Evolutionary conservation across 2,329 filamentous ascomycete genomes (phyloP), one percentile per base, ranked within the genome.

Genomic region (Pestalotiopsis sp.): DNA sequence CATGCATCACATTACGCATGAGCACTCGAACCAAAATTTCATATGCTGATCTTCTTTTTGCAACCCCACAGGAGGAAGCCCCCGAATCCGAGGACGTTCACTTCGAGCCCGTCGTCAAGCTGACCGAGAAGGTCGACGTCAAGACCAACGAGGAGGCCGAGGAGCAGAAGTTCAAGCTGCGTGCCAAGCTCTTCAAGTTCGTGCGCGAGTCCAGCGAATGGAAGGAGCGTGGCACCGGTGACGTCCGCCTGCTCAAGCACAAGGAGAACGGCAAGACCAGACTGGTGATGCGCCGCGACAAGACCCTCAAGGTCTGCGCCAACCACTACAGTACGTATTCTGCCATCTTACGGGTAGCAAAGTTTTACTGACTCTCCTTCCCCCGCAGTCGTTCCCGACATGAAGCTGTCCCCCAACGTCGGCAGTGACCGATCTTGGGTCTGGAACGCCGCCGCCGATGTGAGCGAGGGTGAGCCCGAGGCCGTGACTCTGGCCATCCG

Each of bases 221-320:
- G 96, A 99, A 98, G 89, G 96, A 99, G 90, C 92, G 96, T 80
- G 96, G 96, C 73, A 98, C 96, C 73, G 96, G 96, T 77, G 95
- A 98, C 78, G 95, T 98, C 72, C 91, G 95, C 79, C 88, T 99
- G 82, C 88, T 99, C 80, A 98, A 98, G 91, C 96, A 99, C 88
- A 96, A 94, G 89, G 95, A 98, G 87, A 98, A 97, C 82, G 91
- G 92, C 84, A 98, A 98, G 92, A 97, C 95, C 69, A 91, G 96
- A 76, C 87, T 99, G 77, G 96, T 99, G 76, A 99, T 99, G 96
- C 93, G 96, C 82, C 90, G 96, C 81, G 96, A 99, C 88, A 98
- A 98, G 93, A 99, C 96, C 71, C 91, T 98, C 86, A 99, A 99
- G 90, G 96, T 99, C 84, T 99, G 96, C 91, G 96, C 96, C 80